Evolutionary conservation across 768 basidiomycete genomes (phyloP), one percentile per base, ranked within the genome.

Genomic region (Podaxis sp.): DNA sequence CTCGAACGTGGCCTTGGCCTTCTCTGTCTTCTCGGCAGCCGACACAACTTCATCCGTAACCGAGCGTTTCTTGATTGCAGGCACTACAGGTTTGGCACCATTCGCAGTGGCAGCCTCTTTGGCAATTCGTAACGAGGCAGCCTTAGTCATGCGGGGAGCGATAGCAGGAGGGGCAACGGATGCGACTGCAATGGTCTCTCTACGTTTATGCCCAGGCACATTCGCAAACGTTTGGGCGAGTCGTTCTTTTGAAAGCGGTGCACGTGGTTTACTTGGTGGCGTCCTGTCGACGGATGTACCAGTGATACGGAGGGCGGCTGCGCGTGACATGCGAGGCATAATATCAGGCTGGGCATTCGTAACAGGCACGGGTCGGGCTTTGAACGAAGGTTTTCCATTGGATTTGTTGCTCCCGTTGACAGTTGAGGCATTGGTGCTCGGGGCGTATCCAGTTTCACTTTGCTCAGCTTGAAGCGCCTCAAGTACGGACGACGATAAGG

Each of bases 131-230:
- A 93, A 75, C 11, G 89, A 80, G 1, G 91, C 88, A 3, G 92
- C 90, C 33, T 85, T 84, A 1, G 89, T 88, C 87, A 92, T 86
- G 47, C 89, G 78, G 1, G 92, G 92, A 0, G 87, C 82, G 49
- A 93, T 85, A 2, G 71, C 70, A 4, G 92, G 92, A 2, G 92
- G 83, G 15, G 85, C 85, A 22, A 88, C 91, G 22, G 87, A 89
- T 13, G 91, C 87, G 8, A 94, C 93, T 0, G 76, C 61, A 55
- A 94, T 90, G 6, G 82, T 83, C 65, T 79, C 84, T 0, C 80
- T 53, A 43, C 92, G 88, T 69, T 92, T 93, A 72, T 94, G 93
- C 0, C 92, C 92, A 0, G 92, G 93, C 3, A 93, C 86, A 64
- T 90, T 87, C 24, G 82, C 81, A 71, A 93, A 94, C 13, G 86